Conservation (phyloP, 2,329 filamentous ascomycete genomes). For the Aspergillus floridensis region DNA sequence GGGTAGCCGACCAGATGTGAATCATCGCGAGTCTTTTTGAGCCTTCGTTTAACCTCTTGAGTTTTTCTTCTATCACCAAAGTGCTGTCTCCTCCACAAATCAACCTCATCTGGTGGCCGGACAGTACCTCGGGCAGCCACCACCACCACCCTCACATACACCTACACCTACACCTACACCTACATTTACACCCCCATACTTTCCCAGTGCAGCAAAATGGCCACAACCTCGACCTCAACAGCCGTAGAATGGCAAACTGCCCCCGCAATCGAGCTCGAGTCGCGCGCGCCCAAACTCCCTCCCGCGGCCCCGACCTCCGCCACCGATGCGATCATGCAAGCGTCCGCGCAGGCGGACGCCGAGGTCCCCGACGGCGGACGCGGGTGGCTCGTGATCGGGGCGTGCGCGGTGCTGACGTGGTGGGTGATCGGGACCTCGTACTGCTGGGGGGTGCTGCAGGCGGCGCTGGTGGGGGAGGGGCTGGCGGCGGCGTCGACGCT, state of each 20-base stretch:
- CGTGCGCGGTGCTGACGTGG: slow-evolving; percentile 53
- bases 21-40: not conserved
- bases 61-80: too few species aligned
- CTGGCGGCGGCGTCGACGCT: slow-evolving; percentile 53
- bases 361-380: slow-evolving; percentile 34
- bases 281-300: not conserved
- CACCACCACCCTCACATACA: not conserved
- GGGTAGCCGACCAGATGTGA: not conserved
- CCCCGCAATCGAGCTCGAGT: not conserved
- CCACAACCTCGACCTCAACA: not conserved
- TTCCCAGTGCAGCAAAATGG: too few species aligned
- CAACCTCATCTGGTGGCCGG: too few species aligned
- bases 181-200: too few species aligned
- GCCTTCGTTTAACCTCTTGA: too few species aligned
- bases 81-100: too few species aligned
- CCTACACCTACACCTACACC: not conserved
- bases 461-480: slow-evolving; percentile 50
- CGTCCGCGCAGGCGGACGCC: slow-evolving; percentile 47
- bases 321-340: slow-evolving; percentile 40
- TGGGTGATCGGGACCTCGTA: slow-evolving; percentile 58
- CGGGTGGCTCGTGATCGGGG: slow-evolving; percentile 47
- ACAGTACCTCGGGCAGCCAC: not conserved
- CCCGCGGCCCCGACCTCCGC: not conserved
- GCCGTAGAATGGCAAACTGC: not conserved
- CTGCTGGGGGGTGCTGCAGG: slow-evolving; percentile 61